Evolutionary conservation across 2,329 filamentous ascomycete species (phyloP), one percentile per base, ranked within the genome.

Genomic region (Epicoccum sorghinum): DNA sequence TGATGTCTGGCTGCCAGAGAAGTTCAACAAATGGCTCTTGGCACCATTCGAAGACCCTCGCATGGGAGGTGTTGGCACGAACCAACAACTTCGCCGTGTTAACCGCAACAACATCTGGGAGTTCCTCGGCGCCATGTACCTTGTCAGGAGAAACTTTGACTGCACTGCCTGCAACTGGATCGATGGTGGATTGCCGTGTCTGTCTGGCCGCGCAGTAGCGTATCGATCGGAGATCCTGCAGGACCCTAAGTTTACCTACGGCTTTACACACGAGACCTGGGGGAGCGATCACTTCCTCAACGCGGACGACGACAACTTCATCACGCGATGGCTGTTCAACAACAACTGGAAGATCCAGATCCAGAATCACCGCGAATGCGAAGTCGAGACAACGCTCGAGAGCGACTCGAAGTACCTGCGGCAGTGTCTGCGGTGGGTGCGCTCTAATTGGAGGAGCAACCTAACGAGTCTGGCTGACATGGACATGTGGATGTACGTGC

Each of bases 401-500:
- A 90, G 93, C 73, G 89, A 93, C 71, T 80, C 83, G 52, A 96
- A 93, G 70, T 98, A 96, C 71, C 80, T 98, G 60, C 93, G 91
- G 72, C 93, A 98, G 77, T 98, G 93, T 77, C 86, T 93, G 41
- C 86, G 93, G 42, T 98, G 93, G 93, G 92, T 95, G 38, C 87
- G 93, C 69, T 97, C 93, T 81, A 98, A 98, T 77, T 98, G 93
- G 93, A 85, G 93, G 71, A 96, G 92, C 80, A 98, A 98, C 76
- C 88, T 91, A 76, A 97, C 91, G 47, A 97, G 91, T 75, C 82
- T 97, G 61, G 85, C 86, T 60, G 93, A 97, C 77, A 82, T 89
- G 71, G 85, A 91, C 70, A 90, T 97, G 69, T 91, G 90, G 86
- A 87, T 79, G 93, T 96, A 83, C 88, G 91, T 73, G 37, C 46